phyloP scores from a whole-genome alignment of 148 eudicot species.

The Rheum nobile region DNA sequence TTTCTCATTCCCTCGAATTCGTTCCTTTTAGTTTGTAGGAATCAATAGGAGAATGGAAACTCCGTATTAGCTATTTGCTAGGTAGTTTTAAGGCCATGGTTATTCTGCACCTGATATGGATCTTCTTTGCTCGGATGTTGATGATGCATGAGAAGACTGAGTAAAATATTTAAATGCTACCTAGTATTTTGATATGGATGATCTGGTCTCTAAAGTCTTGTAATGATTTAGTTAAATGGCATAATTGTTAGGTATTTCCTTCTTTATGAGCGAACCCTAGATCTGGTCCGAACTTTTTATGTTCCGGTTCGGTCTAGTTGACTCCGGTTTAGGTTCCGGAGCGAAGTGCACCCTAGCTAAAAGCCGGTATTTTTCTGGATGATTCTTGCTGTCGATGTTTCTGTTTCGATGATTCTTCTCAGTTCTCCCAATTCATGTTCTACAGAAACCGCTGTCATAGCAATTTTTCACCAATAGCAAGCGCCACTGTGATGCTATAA shows the following conservation, averaged over 20 bases:
- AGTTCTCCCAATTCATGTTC: not conserved
- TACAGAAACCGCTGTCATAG: not conserved
- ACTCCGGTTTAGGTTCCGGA: not conserved
- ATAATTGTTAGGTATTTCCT: not conserved
- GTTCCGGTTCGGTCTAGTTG: not conserved
- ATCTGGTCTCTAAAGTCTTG: not conserved
- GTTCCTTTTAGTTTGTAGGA: too few relatives aligned
- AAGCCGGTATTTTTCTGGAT: not conserved
- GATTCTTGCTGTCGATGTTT: not conserved
- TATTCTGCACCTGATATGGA: not conserved
- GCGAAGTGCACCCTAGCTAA: not conserved
- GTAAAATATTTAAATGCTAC: not conserved
- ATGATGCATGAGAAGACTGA: not conserved
- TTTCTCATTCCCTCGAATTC: too few relatives aligned
- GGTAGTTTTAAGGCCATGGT: not conserved
- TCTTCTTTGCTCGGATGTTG: not conserved
- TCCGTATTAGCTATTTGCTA: not conserved
- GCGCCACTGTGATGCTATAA: not conserved
- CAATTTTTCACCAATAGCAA: not conserved
- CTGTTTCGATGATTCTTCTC: not conserved
- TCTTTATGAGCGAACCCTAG: too few relatives aligned
- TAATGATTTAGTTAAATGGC: not conserved
- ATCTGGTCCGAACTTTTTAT: too few relatives aligned
- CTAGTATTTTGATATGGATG: not conserved
- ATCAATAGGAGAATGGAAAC: not conserved